These are phyloP conservation scores for Dioszegia hungarica DNA, from an alignment of 768 basidiomycete species.

Conservation along the genomic window DNA sequence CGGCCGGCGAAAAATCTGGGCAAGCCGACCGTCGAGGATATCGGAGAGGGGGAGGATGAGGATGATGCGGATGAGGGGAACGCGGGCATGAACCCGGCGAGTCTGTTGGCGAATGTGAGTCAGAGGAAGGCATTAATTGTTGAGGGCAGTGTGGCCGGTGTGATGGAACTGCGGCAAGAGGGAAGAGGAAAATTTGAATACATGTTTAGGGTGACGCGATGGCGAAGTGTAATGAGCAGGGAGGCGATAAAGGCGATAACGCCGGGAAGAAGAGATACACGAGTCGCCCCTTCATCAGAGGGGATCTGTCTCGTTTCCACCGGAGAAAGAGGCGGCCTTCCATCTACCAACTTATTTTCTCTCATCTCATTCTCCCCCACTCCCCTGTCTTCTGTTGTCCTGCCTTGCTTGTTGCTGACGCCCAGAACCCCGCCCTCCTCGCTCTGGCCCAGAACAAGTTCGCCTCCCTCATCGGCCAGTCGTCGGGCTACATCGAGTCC, in stretches of 20 bases:
- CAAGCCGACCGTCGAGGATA: conserved; percentile 57
- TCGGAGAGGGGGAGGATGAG: conserved; percentile 65
- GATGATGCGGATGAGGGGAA: conserved; percentile 63
- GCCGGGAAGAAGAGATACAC: too few relatives aligned
- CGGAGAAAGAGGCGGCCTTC: too few relatives aligned
- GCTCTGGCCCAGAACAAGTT: conserved; percentile 83
- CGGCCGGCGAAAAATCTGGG: conserved; percentile 62
- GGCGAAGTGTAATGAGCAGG: too few relatives aligned
- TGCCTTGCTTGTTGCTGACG: background rate
- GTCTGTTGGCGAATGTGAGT: conserved; percentile 48
- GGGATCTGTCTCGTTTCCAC: too few relatives aligned
- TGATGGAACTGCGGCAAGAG: background rate
- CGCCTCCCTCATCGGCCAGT: conserved; percentile 75
- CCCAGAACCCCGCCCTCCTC: conserved; percentile 64
- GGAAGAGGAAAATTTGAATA: background rate
- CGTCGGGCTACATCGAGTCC: conserved; percentile 89
- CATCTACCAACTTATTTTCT: too few relatives aligned
- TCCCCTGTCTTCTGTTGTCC: too few relatives aligned
- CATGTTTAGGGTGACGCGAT: too few relatives aligned
- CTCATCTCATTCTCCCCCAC: too few relatives aligned
- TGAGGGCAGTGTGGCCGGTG: too few relatives aligned
- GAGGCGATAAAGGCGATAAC: too few relatives aligned
- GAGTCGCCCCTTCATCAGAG: too few relatives aligned
- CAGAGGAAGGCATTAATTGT: too few relatives aligned
- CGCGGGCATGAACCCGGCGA: conserved; percentile 50